phyloP scores from a whole-genome alignment of 2,329 filamentous ascomycete genomes.

The Achaetomium macrosporum region DNA sequence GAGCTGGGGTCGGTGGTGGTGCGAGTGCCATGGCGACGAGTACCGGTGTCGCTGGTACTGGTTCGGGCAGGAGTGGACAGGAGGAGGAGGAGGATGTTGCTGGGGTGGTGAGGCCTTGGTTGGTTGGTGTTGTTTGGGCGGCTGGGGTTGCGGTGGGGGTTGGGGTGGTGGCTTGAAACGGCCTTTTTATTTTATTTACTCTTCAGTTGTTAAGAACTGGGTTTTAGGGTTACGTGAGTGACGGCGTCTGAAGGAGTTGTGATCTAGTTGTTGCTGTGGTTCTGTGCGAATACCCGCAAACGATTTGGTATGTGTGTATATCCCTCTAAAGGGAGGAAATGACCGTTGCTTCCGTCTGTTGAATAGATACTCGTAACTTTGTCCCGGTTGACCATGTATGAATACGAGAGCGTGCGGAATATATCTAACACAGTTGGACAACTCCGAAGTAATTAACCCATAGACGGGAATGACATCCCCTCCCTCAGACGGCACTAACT shows the following conservation, averaged over 20 bases:
- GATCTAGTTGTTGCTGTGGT: too few relatives aligned
- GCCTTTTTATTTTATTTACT: not conserved
- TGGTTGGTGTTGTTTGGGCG: conserved; percentile 5
- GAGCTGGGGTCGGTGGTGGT: not conserved
- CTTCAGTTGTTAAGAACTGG: not conserved
- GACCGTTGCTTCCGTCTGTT: too few relatives aligned
- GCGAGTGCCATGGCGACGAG: not conserved
- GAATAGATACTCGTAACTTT: too few relatives aligned
- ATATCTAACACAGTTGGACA: too few relatives aligned
- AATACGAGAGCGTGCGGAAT: too few relatives aligned
- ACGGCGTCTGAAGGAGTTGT: not conserved
- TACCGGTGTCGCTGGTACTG: not conserved
- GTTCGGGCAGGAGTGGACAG: not conserved
- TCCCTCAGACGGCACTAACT: too few relatives aligned
- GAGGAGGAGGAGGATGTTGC: conserved; percentile 15
- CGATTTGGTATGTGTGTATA: too few relatives aligned
- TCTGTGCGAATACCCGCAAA: too few relatives aligned
- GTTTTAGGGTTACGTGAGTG: not conserved
- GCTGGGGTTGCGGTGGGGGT: conserved; percentile 2
- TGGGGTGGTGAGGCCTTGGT: conserved; percentile 8
- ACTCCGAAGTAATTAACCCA: too few relatives aligned
- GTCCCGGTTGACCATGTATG: too few relatives aligned
- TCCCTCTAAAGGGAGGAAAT: too few relatives aligned
- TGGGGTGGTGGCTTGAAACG: not conserved
- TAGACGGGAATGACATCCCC: too few relatives aligned